Percentiles rank a stretch among this genome's conserved stretches.
These are phyloP conservation scores for Heliosperma pusillum DNA, from an alignment of 148 eudicot genomes.

Conservation along the genomic window DNA sequence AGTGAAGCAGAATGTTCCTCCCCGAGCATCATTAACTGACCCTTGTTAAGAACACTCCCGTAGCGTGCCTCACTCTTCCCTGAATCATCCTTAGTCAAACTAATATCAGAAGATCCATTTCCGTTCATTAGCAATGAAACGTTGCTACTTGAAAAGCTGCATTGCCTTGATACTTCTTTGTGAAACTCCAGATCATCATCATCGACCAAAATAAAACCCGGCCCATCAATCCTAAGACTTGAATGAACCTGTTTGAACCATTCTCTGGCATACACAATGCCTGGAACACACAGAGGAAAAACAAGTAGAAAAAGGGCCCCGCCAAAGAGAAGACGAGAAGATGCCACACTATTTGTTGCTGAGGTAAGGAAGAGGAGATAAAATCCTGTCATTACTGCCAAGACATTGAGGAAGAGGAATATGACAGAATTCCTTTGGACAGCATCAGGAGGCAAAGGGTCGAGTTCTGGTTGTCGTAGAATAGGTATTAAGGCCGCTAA, in stretches of 20 bases:
- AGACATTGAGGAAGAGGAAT: conserved; percentile 50
- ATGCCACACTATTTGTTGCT: conserved; percentile 11
- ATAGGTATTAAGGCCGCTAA: conserved; percentile 50
- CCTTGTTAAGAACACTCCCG: conserved; percentile 33
- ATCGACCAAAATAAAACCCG: conserved; percentile 60
- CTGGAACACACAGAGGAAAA: conserved; percentile 56
- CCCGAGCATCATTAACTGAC: conserved; percentile 61
- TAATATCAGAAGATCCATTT: conserved; percentile 14
- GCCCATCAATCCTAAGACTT: conserved; percentile 37
- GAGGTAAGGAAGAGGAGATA: conserved; percentile 66
- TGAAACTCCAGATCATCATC: conserved; percentile 61
- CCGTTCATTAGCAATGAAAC: conserved; percentile 9
- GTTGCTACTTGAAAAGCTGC: conserved; percentile 6
- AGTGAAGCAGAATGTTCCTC: conserved; percentile 60
- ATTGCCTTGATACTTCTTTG: conserved; percentile 37
- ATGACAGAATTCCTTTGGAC: conserved; percentile 48
- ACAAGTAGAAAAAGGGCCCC: conserved; percentile 66
- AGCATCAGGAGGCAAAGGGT: conserved; percentile 38
- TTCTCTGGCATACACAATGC: conserved; percentile 55
- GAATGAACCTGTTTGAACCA: conserved; percentile 55
- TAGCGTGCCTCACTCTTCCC: conserved; percentile 33
- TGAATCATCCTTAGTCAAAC: conserved; percentile 3
- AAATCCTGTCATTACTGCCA: conserved; percentile 65
- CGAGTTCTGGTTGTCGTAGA: conserved; percentile 51
- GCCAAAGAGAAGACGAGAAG: conserved; percentile 41